Base-by-base conservation (phyloP, 1,139 yeast genomes). In the Pichiaceae sp. region DNA sequence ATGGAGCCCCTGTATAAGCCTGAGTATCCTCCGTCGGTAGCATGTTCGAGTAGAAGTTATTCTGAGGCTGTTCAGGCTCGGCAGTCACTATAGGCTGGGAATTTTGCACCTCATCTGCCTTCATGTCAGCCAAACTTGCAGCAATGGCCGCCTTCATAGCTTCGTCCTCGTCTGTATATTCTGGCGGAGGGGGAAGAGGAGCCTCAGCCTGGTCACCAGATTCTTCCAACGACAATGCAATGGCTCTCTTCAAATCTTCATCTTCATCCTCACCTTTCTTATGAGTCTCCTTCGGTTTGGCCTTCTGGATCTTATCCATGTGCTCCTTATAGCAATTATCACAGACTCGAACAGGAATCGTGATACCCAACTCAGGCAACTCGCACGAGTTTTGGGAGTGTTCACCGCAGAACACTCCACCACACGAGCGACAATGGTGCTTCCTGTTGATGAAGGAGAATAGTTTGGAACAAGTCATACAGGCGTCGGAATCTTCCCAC, bases 341-440 rank as follows among this genome's bases (percentile, higher is more conserved):
- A 59, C 99, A 91, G 1, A 91, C 96, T 42, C 99, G 68, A 1
- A 89, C 97, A 0, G 94, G 86, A 38, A 82, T 86, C 48, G 72
- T 75, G 35, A 93, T 86, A 1, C 99, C 99, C 40, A 84, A 67
- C 36, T 81, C 80, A 0, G 94, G 93, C 42, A 93, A 64, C 6
- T 91, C 78, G 29, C 76, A 64, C 38, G 62, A 68, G 47, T 83
- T 76, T 8, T 78, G 65, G 19, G 96, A 86, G 58, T 91, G 95
- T 17, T 75, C 72, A 46, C 84, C 91, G 57, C 95, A 80, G 52
- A 72, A 91, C 0, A 86, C 96, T 1, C 96, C 96, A 19, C 99
- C 99, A 61, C 99, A 91, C 36, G 95, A 83, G 39, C 98, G 71
- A 56, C 98, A 91, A 60, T 91, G 98, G 57, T 91, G 99, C 55